These are phyloP conservation scores for Pseudogymnoascus sp. DNA, from an alignment of 2,329 filamentous ascomycete genomes.

Conservation along the genomic window DNA sequence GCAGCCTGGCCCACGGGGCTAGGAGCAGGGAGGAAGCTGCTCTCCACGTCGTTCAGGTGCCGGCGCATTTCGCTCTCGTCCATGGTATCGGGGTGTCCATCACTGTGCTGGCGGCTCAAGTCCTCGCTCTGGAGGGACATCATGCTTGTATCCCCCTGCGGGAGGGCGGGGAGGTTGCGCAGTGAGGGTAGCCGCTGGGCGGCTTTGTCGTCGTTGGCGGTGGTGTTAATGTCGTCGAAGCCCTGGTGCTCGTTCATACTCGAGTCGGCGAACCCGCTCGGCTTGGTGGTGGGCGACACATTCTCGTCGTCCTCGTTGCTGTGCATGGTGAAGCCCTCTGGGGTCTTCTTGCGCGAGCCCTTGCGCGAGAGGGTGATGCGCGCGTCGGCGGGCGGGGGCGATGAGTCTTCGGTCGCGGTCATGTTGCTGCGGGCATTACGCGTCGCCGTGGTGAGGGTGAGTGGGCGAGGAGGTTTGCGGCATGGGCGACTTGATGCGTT, in stretches of 20 bases:
- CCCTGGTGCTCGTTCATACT: background rate
- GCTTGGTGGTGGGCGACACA: background rate
- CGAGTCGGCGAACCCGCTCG: background rate
- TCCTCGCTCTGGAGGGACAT: slow-evolving; percentile 23
- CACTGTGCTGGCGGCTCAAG: slow-evolving; percentile 16
- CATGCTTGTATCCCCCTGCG: slow-evolving; percentile 23
- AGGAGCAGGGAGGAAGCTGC: slow-evolving; percentile 52
- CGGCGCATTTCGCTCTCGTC: slow-evolving; percentile 28
- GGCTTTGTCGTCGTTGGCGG: background rate
- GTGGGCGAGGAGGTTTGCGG: background rate
- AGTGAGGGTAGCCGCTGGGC: background rate
- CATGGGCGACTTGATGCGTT: background rate
- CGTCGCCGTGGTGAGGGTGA: background rate
- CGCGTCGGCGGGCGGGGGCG: background rate
- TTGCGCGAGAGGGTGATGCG: slow-evolving; percentile 8
- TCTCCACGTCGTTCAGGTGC: slow-evolving; percentile 56
- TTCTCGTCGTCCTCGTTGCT: background rate
- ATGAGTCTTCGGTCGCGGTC: slow-evolving; percentile 2
- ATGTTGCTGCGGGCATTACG: background rate
- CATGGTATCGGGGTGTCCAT: slow-evolving; percentile 20
- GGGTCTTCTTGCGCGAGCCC: background rate
- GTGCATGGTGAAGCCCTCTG: background rate
- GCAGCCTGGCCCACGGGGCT: slow-evolving; percentile 45
- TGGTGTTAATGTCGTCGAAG: background rate
- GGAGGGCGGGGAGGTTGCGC: slow-evolving; percentile 4